Evolutionary conservation across 179 eudicot genomes (phyloP).

Genomic region (Patellifolia procumbens): DNA sequence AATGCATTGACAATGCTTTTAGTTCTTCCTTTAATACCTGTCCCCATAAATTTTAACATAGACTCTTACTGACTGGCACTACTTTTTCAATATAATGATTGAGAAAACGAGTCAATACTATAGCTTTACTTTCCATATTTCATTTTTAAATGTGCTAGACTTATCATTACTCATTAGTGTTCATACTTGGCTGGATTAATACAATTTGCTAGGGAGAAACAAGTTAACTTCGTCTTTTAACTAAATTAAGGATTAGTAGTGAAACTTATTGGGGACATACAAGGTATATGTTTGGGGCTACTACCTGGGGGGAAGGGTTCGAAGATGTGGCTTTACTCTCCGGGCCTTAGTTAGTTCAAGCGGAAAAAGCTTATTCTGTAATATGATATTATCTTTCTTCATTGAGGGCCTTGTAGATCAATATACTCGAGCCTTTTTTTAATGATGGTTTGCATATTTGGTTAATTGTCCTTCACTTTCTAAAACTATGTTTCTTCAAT

Average conservation of each 20-base stretch:
- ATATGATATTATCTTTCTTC: neutral
- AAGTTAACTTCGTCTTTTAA: neutral
- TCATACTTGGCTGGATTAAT: neutral
- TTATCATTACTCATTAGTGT: neutral
- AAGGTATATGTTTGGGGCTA: neutral
- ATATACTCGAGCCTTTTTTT: neutral
- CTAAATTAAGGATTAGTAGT: neutral
- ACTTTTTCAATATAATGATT: neutral
- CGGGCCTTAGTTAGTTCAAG: neutral
- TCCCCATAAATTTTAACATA: too few relatives aligned
- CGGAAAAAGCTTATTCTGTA: neutral
- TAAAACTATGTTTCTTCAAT: neutral
- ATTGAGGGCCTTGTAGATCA: neutral
- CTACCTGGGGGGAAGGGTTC: neutral
- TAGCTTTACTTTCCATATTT: neutral
- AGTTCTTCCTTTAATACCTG: neutral
- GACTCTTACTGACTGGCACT: neutral
- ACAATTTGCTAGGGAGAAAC: neutral
- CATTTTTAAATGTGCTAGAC: too few relatives aligned
- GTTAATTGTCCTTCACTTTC: neutral
- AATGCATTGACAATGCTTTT: neutral
- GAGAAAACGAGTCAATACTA: neutral
- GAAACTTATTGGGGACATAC: neutral
- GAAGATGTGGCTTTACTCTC: neutral
- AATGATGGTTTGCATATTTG: neutral